phyloP scores from a whole-genome alignment of 768 basidiomycete species.

The Kwoniella dendrophila region DNA sequence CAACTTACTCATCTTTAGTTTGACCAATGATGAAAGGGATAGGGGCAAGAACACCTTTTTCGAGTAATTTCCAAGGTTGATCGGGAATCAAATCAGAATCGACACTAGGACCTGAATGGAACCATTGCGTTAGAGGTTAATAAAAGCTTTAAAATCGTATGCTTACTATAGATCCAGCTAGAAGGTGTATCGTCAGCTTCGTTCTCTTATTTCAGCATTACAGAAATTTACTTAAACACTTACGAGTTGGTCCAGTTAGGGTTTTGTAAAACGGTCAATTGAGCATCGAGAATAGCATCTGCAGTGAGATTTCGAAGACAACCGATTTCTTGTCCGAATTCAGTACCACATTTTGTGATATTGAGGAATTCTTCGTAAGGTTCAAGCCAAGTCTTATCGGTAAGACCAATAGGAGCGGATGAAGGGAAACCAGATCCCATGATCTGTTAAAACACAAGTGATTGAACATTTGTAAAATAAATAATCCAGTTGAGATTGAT shows the following conservation, averaged over 20 bases:
- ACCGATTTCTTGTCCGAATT: constrained; percentile 27
- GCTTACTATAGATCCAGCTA: too few species aligned
- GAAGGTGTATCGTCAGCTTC: too few species aligned
- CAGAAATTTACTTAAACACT: not conserved
- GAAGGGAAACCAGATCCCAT: constrained; percentile 36
- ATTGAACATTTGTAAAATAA: not conserved
- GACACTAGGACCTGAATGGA: constrained; percentile 38
- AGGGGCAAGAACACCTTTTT: constrained; percentile 40
- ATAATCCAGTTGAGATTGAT: not conserved
- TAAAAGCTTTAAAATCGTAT: not conserved
- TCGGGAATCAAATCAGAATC: constrained; percentile 48
- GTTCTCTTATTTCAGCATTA: not conserved
- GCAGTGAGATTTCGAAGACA: constrained; percentile 44
- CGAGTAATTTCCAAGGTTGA: constrained; percentile 41
- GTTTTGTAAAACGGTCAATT: constrained; percentile 21
- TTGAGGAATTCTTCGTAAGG: constrained; percentile 39
- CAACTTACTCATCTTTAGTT: constrained; percentile 49
- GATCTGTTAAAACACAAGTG: constrained; percentile 21
- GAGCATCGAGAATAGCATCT: constrained; percentile 36
- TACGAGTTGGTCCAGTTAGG: constrained; percentile 31
- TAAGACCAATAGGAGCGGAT: constrained; percentile 21
- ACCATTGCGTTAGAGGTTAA: not conserved
- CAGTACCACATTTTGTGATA: constrained; percentile 36
- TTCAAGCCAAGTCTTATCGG: constrained; percentile 30
- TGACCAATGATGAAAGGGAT: constrained; percentile 52